These are phyloP conservation scores for Myxozyma lipomycoides DNA, from an alignment of 805 yeast species.

Conservation along the genomic window DNA sequence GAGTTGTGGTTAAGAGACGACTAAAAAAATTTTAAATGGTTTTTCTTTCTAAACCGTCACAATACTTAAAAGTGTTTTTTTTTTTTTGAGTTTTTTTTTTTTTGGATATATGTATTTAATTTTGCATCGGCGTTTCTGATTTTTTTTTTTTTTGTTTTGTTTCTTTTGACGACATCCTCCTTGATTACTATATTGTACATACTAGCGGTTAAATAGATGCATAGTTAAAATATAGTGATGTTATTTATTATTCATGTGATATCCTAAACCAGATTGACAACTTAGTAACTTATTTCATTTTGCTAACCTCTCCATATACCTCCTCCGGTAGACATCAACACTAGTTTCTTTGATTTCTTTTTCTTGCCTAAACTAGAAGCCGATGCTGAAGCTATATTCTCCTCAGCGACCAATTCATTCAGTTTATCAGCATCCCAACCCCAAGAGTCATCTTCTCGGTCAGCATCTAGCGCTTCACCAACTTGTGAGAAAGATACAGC, in stretches of 20 bases:
- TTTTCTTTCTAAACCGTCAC: too few species aligned
- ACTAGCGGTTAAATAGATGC: neutral
- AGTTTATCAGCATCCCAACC: conserved; percentile 46
- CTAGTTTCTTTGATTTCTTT: conserved; percentile 38
- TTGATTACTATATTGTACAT: too few species aligned
- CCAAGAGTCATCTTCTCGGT: conserved; percentile 34
- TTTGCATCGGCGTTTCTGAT: too few species aligned
- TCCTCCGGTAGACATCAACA: conserved; percentile 16
- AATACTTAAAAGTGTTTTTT: neutral
- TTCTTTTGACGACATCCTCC: too few species aligned
- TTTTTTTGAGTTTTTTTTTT: neutral
- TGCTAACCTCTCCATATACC: neutral
- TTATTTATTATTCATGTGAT: too few species aligned
- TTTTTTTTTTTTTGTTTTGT: neutral
- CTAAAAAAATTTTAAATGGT: too few species aligned
- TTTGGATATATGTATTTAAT: too few species aligned
- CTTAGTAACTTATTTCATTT: too few species aligned
- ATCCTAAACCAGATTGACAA: too few species aligned
- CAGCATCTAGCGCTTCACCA: conserved; percentile 38
- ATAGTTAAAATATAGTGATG: too few species aligned
- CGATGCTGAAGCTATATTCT: conserved; percentile 51
- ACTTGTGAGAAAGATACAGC: conserved; percentile 33
- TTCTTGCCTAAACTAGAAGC: conserved; percentile 44
- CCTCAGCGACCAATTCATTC: conserved; percentile 41
- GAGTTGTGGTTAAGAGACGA: conserved; percentile 62